Evolutionary conservation across 305 asterid species (phyloP).

Genomic region (Fraxinus latifolia): DNA sequence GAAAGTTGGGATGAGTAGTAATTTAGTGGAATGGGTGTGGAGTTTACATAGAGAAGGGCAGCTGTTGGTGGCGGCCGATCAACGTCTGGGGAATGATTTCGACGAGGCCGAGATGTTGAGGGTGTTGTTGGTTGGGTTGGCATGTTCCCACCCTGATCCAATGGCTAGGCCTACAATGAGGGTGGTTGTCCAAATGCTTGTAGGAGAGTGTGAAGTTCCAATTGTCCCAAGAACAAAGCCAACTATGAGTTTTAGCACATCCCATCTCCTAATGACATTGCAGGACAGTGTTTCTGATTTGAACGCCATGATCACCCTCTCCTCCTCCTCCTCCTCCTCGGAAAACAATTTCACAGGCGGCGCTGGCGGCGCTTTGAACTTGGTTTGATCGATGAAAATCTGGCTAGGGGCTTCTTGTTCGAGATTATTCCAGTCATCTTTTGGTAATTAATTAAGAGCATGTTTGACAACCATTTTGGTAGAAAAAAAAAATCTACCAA

Average conservation of each 20-base stretch:
- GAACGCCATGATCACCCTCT: constrained; percentile 55
- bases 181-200: constrained; percentile 73
- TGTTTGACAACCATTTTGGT: no score
- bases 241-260: constrained; percentile 50
- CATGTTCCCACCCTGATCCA: constrained; percentile 85
- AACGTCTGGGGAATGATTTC: constrained; percentile 48
- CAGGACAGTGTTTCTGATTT: constrained; percentile 83
- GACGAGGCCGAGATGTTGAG: constrained; percentile 57
- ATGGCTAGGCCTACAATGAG: constrained; percentile 71
- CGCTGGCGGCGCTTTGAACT: constrained; percentile 23
- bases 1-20: constrained; percentile 41
- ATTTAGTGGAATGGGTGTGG: constrained; percentile 87
- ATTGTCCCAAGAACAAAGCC: constrained; percentile 71
- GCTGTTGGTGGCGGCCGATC: constrained; percentile 48
- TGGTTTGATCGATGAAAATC: constrained; percentile 24
- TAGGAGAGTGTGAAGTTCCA: constrained; percentile 68
- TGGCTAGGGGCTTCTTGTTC: neutral
- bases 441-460: neutral
- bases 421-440: neutral
- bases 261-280: constrained; percentile 61
- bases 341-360: constrained; percentile 41
- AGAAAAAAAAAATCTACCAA: no score
- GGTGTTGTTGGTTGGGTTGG: constrained; percentile 62
- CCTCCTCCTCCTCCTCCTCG: constrained; percentile 55
- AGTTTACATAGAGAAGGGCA: constrained; percentile 57